Conservation (phyloP, 495 filamentous ascomycete species). For the Eremomyces bilateralis region DNA sequence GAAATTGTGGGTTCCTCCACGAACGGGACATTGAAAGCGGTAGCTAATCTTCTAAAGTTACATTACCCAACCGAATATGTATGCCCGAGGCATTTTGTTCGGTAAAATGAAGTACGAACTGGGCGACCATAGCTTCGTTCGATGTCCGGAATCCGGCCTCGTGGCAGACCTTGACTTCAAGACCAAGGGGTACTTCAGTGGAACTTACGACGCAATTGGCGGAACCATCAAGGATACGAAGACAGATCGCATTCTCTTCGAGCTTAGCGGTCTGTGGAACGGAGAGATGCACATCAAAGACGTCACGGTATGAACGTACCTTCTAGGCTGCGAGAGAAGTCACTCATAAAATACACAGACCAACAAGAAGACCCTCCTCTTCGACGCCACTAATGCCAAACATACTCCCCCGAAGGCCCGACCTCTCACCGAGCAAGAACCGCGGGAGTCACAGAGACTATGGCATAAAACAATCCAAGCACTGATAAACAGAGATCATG, state of each 20-base stretch:
- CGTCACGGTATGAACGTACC: slow-evolving; percentile 37
- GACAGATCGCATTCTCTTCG: slow-evolving; percentile 67
- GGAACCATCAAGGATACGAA: slow-evolving; percentile 78
- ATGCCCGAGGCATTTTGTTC: slow-evolving; percentile 89
- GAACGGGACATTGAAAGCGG: too few relatives aligned
- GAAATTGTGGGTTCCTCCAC: slow-evolving; percentile 47
- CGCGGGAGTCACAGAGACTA: slow-evolving; percentile 71
- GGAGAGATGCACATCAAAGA: slow-evolving; percentile 83
- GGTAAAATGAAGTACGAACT: slow-evolving; percentile 99
- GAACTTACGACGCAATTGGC: slow-evolving; percentile 89
- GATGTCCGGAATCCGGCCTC: slow-evolving; percentile 68
- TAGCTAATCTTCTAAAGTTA: slow-evolving; percentile 41
- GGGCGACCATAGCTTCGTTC: slow-evolving; percentile 87
- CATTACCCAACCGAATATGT: slow-evolving; percentile 97
- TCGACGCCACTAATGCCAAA: slow-evolving; percentile 59
- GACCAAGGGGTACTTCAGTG: slow-evolving; percentile 91
- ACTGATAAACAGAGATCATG: slow-evolving; percentile 65
- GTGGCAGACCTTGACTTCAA: slow-evolving; percentile 96
- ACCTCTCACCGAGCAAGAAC: slow-evolving; percentile 67
- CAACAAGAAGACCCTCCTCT: slow-evolving; percentile 69
- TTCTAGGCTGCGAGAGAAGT: too few relatives aligned
- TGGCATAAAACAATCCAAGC: slow-evolving; percentile 67
- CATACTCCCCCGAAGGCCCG: slow-evolving; percentile 54
- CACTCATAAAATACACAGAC: too few relatives aligned
- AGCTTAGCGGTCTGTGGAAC: slow-evolving; percentile 83